Conservation (phyloP, 2,329 filamentous ascomycete genomes). For the Emericellopsis cladophorae region DNA sequence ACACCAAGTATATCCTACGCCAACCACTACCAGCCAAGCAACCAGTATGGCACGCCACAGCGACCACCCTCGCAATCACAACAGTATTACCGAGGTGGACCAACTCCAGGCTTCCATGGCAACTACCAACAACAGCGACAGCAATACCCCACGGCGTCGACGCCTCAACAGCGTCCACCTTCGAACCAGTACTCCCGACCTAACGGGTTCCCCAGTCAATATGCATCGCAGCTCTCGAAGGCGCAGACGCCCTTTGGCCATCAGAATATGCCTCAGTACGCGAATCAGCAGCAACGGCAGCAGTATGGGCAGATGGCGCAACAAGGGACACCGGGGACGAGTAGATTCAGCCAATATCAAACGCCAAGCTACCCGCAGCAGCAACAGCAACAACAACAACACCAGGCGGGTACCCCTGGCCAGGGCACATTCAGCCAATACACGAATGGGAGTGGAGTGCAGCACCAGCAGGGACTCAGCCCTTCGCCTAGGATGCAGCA, state of each 20-base stretch:
- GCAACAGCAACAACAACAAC: constrained; percentile 16
- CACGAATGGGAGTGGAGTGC: constrained; percentile 33
- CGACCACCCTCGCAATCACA: constrained; percentile 30
- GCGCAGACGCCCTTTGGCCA: constrained; percentile 38
- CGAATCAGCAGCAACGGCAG: constrained; percentile 28
- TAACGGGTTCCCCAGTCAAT: constrained; percentile 32
- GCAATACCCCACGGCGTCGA: constrained; percentile 8
- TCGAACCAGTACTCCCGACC: constrained; percentile 33
- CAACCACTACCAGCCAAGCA: constrained; percentile 28
- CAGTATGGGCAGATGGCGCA: constrained; percentile 28
- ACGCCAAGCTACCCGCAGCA: constrained; percentile 18
- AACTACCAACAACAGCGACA: constrained; percentile 13
- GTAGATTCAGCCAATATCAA: constrained; percentile 24
- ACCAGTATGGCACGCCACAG: constrained; percentile 34
- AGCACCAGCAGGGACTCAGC: constrained; percentile 22
- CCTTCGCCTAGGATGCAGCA: constrained; percentile 24
- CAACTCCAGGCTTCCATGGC: constrained; percentile 12
- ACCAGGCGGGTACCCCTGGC: constrained; percentile 20
- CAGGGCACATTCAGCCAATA: constrained; percentile 23
- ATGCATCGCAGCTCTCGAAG: constrained; percentile 37
- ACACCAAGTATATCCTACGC: constrained; percentile 27
- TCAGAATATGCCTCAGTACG: constrained; percentile 33
- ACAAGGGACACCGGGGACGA: constrained; percentile 26
- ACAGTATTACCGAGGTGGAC: constrained; percentile 28
- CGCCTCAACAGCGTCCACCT: constrained; percentile 19